phyloP scores from a whole-genome alignment of 768 basidiomycete genomes.

The Paxillus ammoniavirescens region DNA sequence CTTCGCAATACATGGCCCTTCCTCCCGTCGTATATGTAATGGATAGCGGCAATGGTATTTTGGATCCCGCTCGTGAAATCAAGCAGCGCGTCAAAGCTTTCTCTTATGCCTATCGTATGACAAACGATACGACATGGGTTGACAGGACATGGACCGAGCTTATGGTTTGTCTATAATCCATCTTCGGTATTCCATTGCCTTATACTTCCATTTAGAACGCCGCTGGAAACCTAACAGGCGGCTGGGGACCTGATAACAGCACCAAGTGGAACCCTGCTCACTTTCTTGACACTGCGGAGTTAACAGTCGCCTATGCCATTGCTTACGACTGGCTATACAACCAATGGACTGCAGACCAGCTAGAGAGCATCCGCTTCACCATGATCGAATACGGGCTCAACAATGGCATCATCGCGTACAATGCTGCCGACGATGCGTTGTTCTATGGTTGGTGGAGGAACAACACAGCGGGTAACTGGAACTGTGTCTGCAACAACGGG shows the following conservation, averaged over 20 bases:
- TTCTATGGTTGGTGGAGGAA: conserved; percentile 77
- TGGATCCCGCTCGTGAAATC: conserved; percentile 86
- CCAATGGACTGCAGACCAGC: conserved; percentile 73
- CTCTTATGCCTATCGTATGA: conserved; percentile 86
- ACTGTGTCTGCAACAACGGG: conserved; percentile 93
- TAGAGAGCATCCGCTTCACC: conserved; percentile 60
- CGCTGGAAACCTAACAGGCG: conserved; percentile 60
- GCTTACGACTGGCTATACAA: conserved; percentile 98
- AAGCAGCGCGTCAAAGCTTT: conserved; percentile 93
- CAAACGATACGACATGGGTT: conserved; percentile 89
- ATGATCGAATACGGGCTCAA: conserved; percentile 78
- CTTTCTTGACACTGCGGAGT: conserved; percentile 92
- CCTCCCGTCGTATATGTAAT: conserved; percentile 67
- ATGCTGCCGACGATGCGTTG: conserved; percentile 31
- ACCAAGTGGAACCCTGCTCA: conserved; percentile 85
- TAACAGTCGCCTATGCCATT: conserved; percentile 84
- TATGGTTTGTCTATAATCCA: conserved; percentile 49
- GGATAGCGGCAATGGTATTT: conserved; percentile 87
- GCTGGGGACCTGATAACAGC: conserved; percentile 62
- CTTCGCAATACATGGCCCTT: conserved; percentile 63
- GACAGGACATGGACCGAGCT: conserved; percentile 85
- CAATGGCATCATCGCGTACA: conserved; percentile 58
- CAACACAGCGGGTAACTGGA: conserved; percentile 89
- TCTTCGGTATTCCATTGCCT: background rate
- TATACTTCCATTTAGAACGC: conserved; percentile 49